Evolutionary conservation across 139 green algal species (phyloP).

Genomic region (Micractinium conductrix): DNA sequence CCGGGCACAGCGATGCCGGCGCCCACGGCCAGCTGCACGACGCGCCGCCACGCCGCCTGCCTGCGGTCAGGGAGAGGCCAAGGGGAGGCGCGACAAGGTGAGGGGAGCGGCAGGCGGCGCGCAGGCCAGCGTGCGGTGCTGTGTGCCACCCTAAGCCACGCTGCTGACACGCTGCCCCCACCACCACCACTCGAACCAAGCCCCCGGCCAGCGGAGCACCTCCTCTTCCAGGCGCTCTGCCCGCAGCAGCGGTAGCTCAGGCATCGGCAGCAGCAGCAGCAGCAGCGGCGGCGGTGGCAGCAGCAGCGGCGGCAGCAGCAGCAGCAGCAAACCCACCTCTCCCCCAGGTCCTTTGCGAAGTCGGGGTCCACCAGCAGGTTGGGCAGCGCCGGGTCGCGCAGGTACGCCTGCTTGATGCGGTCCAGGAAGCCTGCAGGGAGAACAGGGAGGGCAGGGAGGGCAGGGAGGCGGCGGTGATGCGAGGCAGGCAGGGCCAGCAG

Average conservation of each 20-base stretch:
- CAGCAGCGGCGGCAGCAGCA: background rate
- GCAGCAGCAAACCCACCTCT: conserved; percentile 19
- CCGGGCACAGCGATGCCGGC: conserved; percentile 82
- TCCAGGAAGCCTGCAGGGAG: conserved; percentile 89
- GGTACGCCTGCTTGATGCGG: conserved; percentile 88
- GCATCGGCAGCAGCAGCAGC: background rate
- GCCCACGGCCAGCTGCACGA: conserved; percentile 61
- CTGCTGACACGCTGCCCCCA: no score
- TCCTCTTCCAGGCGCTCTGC: background rate
- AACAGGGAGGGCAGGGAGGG: background rate
- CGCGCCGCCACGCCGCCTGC: conserved; percentile 86
- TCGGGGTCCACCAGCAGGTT: conserved; percentile 90
- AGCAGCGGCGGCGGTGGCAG: no score
- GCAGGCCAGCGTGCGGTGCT: background rate
- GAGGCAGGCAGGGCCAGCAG: no score
- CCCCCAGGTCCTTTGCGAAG: conserved; percentile 86
- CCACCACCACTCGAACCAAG: no score
- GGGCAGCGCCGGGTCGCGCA: conserved; percentile 78
- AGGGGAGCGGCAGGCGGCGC: background rate
- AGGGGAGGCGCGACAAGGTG: background rate
- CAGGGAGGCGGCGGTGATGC: no score
- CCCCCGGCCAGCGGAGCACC: background rate
- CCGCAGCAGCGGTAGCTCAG: no score
- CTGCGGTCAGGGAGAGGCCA: conserved; percentile 2
- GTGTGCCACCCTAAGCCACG: no score